Base-by-base conservation (phyloP, 805 yeast species). In the Candida wancherniae region DNA sequence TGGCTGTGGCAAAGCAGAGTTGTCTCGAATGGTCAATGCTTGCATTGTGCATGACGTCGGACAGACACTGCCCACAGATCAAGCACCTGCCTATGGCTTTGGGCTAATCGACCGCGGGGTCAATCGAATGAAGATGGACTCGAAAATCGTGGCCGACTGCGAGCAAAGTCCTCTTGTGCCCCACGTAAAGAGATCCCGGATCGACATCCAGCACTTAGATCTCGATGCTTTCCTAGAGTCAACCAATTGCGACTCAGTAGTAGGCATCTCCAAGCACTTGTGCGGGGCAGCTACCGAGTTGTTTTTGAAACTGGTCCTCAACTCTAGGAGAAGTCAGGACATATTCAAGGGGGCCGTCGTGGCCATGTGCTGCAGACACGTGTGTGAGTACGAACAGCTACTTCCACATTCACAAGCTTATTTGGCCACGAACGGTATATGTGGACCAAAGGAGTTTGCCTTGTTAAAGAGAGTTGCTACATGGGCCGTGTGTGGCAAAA, bases 221-320 rank as follows among this genome's bases (percentile, higher is more conserved):
- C 54, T 84, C 5, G 75, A 68, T 29, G 50, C 61, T 14, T 64
- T 77, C 11, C 37, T 77, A 1, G 47, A 50, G 13, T 47, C 47
- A 17, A 28, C 44, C 8, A 19, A 40, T 4, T 48, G 47, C 7
- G 31, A 34, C 2, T 42, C 39, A 3, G 51, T 67, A 22, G 79
- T 81, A 6, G 85, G 79, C 1, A 74, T 87, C 3, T 86, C 95
- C 4, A 87, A 87, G 53, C 97, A 87, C 58, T 58, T 88, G 20
- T 87, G 97, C 58, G 97, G 97, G 4, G 94, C 83, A 3, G 97
- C 97, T 1, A 88, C 96, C 0, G 97, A 87, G 53, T 61, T 87
- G 29, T 82, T 96, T 0, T 55, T 88, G 15, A 67, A 76, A 43
- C 80, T 86, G 57, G 52, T 86, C 3, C 38, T 67, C 26, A 70